Evolutionary conservation across 2,329 filamentous ascomycete genomes (phyloP), one percentile per base, ranked within the genome.

Genomic region (Pezicula rhizophila): DNA sequence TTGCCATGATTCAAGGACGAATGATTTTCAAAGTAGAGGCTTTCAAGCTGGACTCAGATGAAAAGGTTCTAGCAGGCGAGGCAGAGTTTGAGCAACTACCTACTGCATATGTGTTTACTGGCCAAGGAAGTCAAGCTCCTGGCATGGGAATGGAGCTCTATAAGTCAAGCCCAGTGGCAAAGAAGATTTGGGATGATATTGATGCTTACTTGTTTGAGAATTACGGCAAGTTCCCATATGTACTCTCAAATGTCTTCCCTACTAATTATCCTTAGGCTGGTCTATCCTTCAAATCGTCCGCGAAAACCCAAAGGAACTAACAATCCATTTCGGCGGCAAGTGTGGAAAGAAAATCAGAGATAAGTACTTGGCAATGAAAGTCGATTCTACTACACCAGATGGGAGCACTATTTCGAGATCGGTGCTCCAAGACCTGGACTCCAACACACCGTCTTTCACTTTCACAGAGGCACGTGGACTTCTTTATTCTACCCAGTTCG

Each of bases 131-230:
- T 34, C 68, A 71, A 50, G 59, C 62, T 41, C 50, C 60, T 14
- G 59, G 57, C 8, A 72, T 72, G 70, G 69, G 70, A 1, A 71
- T 71, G 68, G 64, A 65, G n/a, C 54, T 72, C n/a, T 71, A 71
- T 43, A 60, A 55, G 11, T 52, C 50, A 1, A 65, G 59, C 20
- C 18, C 59, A 8, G 60, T 60, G 11, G 67, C 68, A 2, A 55
- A 55, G 33, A 50, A 48, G 4, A 54, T 70, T 5, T 71, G 69
- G 69, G 69, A 68, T 48, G 45, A 50, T 17, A 66, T 61, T 5
- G 68, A 71, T 49, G 60, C 51, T 18, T 58, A 63, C 48, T 65
- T 68, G 38, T 51, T 60, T 6, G 57, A 64, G 7, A 60, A 53
- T 15, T 67, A 62, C 52, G 67, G 68, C 63, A 51, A 45, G 56